phyloP scores from a whole-genome alignment of 108 stramenopile genomes.

The Nitzschia sp. region DNA sequence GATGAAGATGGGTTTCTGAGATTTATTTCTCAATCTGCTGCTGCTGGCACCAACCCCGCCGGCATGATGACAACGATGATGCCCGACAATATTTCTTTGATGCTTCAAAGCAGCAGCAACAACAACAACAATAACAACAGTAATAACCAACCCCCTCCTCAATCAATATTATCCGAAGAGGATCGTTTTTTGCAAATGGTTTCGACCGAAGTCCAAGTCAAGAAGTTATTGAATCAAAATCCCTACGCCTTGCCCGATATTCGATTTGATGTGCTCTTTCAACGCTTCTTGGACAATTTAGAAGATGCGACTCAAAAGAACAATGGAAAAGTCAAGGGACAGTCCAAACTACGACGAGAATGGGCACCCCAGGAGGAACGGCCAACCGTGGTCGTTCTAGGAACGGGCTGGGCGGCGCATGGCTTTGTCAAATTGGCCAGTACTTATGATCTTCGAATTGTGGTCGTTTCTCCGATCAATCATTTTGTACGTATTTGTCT shows the following conservation, averaged over 20 bases:
- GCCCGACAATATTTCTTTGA: too few relatives aligned
- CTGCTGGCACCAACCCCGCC: too few relatives aligned
- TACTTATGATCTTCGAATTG: conserved; percentile 56
- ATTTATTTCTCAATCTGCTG: too few relatives aligned
- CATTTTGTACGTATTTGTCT: conserved; percentile 66
- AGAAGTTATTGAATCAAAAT: conserved; percentile 20
- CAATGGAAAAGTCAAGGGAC: conserved; percentile 36
- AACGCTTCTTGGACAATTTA: conserved; percentile 48
- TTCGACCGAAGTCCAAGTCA: conserved; percentile 29
- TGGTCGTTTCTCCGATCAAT: conserved; percentile 68
- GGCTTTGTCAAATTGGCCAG: conserved; percentile 73
- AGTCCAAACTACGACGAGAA: neutral
- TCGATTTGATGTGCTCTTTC: conserved; percentile 23
- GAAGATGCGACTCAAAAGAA: conserved; percentile 47
- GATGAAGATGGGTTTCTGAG: too few relatives aligned
- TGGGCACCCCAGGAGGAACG: conserved; percentile 9
- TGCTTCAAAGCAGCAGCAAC: too few relatives aligned
- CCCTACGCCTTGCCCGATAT: conserved; percentile 17
- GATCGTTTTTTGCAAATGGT: conserved; percentile 44
- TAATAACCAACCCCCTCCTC: too few relatives aligned
- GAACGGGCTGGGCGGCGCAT: conserved; percentile 87
- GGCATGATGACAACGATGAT: too few relatives aligned
- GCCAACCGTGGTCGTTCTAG: conserved; percentile 71
- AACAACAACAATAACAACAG: too few relatives aligned
- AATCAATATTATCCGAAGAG: too few relatives aligned